Conservation (phyloP, 176 grass and related monocot species). For the Rhynchospora pubera region DNA sequence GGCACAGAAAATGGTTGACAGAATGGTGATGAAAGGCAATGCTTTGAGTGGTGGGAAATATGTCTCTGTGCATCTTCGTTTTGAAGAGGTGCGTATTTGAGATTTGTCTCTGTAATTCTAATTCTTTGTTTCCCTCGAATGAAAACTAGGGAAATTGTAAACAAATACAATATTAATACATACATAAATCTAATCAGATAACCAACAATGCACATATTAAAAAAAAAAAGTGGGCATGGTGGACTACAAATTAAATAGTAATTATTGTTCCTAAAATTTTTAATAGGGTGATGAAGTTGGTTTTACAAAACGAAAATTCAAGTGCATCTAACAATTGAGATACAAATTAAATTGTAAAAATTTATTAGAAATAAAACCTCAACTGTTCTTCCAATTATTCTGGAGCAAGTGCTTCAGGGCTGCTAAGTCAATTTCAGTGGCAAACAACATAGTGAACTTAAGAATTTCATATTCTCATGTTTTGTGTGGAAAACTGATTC, state of each 20-base stretch:
- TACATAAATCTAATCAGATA: background rate
- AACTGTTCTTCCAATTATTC: background rate
- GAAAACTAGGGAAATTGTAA: background rate
- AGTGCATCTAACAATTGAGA: background rate
- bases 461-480: background rate
- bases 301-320: background rate
- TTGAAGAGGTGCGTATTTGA: conserved; percentile 64
- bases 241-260: background rate
- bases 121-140: background rate
- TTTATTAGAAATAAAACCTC: background rate
- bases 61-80: conserved; percentile 80
- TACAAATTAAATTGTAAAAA: background rate
- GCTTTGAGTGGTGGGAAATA: conserved; percentile 68
- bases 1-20: conserved; percentile 63
- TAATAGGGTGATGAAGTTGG: background rate
- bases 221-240: background rate
- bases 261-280: background rate
- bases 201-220: background rate
- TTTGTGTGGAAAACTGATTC: background rate
- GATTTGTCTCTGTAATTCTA: background rate
- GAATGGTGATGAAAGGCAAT: conserved; percentile 60
- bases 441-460: background rate
- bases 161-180: no score
- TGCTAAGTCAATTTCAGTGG: background rate
- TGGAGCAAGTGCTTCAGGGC: background rate